Evolutionary conservation across 2,329 filamentous ascomycete species (phyloP).

Genomic region (Nemania sp.): DNA sequence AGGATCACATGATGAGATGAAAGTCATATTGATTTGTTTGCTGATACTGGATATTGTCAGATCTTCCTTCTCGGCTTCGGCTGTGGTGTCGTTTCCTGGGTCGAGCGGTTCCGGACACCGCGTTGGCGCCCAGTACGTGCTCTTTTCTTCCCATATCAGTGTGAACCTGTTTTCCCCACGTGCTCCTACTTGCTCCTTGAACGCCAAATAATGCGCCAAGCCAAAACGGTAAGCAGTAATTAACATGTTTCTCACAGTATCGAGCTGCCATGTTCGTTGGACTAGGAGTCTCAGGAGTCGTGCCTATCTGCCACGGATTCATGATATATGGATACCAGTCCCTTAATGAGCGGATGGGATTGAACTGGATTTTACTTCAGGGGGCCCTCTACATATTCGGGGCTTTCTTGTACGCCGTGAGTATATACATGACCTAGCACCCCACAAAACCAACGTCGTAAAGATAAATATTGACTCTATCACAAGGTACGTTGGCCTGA

Average conservation of each 20-base stretch:
- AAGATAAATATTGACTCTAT: constrained; percentile 23
- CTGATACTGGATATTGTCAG: constrained; percentile 48
- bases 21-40: not conserved
- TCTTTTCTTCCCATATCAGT: no score
- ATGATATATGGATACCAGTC: constrained; percentile 66
- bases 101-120: constrained; percentile 83
- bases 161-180: not conserved
- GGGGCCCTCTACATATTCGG: constrained; percentile 85
- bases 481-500: constrained; percentile 78
- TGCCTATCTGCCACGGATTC: constrained; percentile 82
- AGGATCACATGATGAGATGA: not conserved
- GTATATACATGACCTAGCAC: constrained; percentile 34
- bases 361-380: constrained; percentile 80
- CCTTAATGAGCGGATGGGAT: constrained; percentile 74
- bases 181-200: not conserved
- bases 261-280: constrained; percentile 87
- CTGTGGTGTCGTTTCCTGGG: constrained; percentile 76
- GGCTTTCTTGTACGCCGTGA: constrained; percentile 81
- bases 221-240: no score
- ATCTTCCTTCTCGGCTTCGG: constrained; percentile 78
- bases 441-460: not conserved
- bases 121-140: constrained; percentile 66
- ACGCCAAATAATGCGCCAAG: no score
- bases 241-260: constrained; percentile 48
- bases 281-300: constrained; percentile 80